Evolutionary conservation across 2,329 filamentous ascomycete species (phyloP), one percentile per base, ranked within the genome.

Genomic region (Aspergillus sp.): DNA sequence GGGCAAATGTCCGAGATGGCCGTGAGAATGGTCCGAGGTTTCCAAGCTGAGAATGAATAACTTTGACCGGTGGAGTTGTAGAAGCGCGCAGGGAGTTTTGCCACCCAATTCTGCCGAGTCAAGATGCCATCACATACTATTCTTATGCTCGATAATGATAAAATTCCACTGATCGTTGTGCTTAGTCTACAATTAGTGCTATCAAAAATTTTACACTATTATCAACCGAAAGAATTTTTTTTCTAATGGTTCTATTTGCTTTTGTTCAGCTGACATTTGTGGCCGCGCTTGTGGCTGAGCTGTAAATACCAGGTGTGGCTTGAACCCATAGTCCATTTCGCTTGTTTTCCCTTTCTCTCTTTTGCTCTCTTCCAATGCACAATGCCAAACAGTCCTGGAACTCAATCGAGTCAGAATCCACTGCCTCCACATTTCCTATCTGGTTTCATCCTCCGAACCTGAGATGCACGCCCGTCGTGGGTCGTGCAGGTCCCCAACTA

Each of bases 261-360:
- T 38, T 38, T 38, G 6, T 25, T 49, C 36, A 34, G 40, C 47
- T 20, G 21, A 17, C 5, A 21, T 11, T 21, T 32, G 42, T 38
- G 32, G 50, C 49, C 47, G 44, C 47, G 54, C 53, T 52, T 49
- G 50, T 49, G 49, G 55, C 48, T 53, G 49, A 52, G 52, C 53
- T 55, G 53, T 44, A 20, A 6, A 17, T 10, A 29, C 25, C 11
- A n/a, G 13, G 20, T 46, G 49, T 57, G 55, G 55, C 55, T 57
- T 49, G 40, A 13, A 11, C 17, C 20, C 7, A 49, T 45, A 6
- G 21, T 41, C 16, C 16, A 16, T 25, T 47, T 38, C 36, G 29
- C n/a, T 20, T 49, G 47, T 42, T 46, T 38, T 47, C 45, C 45
- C 47, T 52, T 43, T 50, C 55, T 43, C 13, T 43, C 25, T 10